Evolutionary conservation across 495 filamentous ascomycete genomes (phyloP).

Genomic region (Staphylotrichum tortipilum): DNA sequence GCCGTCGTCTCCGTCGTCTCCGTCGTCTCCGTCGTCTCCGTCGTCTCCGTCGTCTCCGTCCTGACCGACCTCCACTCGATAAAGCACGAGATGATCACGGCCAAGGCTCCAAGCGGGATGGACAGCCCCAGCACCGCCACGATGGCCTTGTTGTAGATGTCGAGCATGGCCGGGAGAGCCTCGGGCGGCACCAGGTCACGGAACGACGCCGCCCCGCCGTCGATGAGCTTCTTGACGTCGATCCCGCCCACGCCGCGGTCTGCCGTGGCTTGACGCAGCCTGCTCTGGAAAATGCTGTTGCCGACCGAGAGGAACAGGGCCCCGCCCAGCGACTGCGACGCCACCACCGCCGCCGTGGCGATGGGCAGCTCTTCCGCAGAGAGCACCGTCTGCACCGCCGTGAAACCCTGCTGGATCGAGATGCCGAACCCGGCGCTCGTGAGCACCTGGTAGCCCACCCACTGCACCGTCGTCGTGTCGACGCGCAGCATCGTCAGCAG

Average conservation of each 20-base stretch:
- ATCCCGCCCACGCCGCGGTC: conserved; percentile 16
- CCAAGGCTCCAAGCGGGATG: conserved; percentile 28
- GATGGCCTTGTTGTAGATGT: conserved; percentile 26
- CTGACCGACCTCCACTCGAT: conserved; percentile 46
- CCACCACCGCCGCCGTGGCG: conserved; percentile 53
- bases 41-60: neutral
- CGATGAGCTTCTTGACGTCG: conserved; percentile 24
- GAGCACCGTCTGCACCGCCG: conserved; percentile 49
- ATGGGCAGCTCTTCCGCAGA: conserved; percentile 46
- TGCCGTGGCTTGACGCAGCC: conserved; percentile 33
- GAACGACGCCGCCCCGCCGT: conserved; percentile 44
- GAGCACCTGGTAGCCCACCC: conserved; percentile 56
- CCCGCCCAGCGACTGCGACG: conserved; percentile 52
- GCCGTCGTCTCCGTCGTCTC: neutral
- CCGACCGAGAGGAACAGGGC: conserved; percentile 55
- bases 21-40: neutral
- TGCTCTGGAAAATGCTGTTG: conserved; percentile 50
- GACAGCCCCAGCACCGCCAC: conserved; percentile 22
- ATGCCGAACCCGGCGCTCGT: conserved; percentile 52
- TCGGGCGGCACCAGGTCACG: conserved; percentile 22
- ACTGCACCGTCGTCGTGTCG: conserved; percentile 42
- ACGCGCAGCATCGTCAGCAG: conserved; percentile 52
- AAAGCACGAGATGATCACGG: conserved; percentile 33
- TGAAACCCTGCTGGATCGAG: conserved; percentile 50
- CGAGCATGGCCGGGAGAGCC: conserved; percentile 21